Evolutionary conservation across 306 rosid species (phyloP).

Genomic region (Rosa persica): DNA sequence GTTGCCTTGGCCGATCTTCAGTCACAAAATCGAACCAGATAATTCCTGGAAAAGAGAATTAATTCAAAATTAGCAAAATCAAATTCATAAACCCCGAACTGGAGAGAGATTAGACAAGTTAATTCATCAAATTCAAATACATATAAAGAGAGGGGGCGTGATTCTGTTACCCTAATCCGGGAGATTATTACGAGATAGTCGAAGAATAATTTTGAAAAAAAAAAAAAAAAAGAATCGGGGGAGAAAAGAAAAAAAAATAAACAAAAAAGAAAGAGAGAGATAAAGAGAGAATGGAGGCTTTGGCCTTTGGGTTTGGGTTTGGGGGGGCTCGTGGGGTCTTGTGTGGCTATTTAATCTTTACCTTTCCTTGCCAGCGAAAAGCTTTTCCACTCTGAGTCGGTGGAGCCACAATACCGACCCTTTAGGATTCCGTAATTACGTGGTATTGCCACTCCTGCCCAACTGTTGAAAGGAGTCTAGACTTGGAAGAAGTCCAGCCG

Average conservation of each 20-base stretch:
- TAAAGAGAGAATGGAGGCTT: not conserved
- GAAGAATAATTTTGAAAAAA: not conserved
- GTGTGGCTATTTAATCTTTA: slow-evolving; percentile 18
- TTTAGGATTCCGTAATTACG: not conserved
- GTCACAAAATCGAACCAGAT: slow-evolving; percentile 22
- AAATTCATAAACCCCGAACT: not conserved
- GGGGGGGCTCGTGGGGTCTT: slow-evolving; percentile 5
- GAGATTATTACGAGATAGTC: slow-evolving; percentile 13
- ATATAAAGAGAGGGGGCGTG: not conserved
- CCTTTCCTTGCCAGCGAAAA: slow-evolving; percentile 21
- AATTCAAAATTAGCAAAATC: not conserved
- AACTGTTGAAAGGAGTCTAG: not conserved
- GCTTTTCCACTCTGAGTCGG: slow-evolving; percentile 32
- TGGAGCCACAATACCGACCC: slow-evolving; percentile 16
- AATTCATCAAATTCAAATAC: not conserved
- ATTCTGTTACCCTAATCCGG: slow-evolving; percentile 30
- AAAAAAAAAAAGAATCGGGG: not conserved
- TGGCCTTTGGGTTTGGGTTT: not conserved
- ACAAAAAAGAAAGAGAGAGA: not conserved
- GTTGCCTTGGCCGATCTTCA: slow-evolving; percentile 25
- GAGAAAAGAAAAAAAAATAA: not conserved
- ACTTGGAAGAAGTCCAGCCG: no score
- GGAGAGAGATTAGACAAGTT: not conserved
- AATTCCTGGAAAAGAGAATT: slow-evolving; percentile 8
- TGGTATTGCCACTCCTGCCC: not conserved